Base-by-base conservation (phyloP, 2,329 filamentous ascomycete genomes). In the Xylariaceae sp. region DNA sequence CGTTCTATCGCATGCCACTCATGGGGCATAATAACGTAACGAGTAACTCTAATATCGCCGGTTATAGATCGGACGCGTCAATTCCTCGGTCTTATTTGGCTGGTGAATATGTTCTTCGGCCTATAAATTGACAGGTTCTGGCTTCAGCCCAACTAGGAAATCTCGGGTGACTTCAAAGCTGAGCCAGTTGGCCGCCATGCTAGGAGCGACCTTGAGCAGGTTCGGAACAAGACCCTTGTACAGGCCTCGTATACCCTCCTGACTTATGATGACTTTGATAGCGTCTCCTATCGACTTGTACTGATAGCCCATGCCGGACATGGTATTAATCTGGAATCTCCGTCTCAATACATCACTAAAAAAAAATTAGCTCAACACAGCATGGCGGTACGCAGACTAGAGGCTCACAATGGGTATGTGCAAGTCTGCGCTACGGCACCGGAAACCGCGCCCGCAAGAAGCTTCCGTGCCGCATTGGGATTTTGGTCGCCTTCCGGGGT, bases 191-290 rank as follows among this genome's bases (percentile, higher is more conserved):
- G 92, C 95, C 13, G 94, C 94, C 93, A 99, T 99, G 71, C 92
- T 97, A 3, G 94, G 94, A 6, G 94, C 93, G 13, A 99, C 94
- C 74, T 99, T 99, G 57, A 99, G 82, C 18, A 99, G 79, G 67
- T 99, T 99, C 0, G 94, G 94, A 13, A 92, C 85, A 62, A 99
- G 93, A 50, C 94, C 94, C 73, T 97, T 99, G 80, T 97, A 99
- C 36, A 99, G 76, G 44, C 94, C 94, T 55, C 81, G 81, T 48
- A 93, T 32, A 24, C 94, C 94, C 75, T 99, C 94, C 64, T 96
- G 86, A 40, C 82, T 75, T 49, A 96, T 72, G 65, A 99, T 99
- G 44, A 89, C 84, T 45, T 78, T 83, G 59, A 99, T 77, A 3
- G 94, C 94, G 69, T 96, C 91, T 58, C 84, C 80, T 36, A 99